phyloP scores from a whole-genome alignment of 805 yeast genomes.

The Wickerhamiella hasegawae region DNA sequence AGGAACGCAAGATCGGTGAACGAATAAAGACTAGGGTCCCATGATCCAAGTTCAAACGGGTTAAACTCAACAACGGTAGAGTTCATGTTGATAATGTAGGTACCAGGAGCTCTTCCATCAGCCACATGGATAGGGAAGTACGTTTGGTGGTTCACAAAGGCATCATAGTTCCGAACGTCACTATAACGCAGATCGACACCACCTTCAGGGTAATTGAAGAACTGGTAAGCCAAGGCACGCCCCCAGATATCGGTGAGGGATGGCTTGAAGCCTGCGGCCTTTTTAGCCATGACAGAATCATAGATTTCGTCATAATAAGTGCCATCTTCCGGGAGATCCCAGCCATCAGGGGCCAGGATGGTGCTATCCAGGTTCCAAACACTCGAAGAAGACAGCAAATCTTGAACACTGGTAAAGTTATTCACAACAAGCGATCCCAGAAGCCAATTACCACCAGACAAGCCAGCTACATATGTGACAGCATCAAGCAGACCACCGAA shows the following conservation, averaged over 20 bases:
- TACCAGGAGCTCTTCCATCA: conserved; percentile 23
- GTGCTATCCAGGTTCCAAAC: conserved; percentile 2
- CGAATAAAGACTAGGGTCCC: conserved; percentile 49
- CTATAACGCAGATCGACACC: conserved; percentile 44
- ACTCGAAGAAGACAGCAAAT: background rate
- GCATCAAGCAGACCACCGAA: conserved; percentile 38
- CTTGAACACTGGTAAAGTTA: conserved; percentile 15
- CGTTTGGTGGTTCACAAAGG: conserved; percentile 40
- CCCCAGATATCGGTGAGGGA: conserved; percentile 63
- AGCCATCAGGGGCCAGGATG: conserved; percentile 1
- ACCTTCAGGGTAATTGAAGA: conserved; percentile 40
- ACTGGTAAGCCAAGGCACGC: conserved; percentile 44
- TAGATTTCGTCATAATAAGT: conserved; percentile 18
- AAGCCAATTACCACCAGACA: conserved; percentile 60
- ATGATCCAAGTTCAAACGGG: conserved; percentile 57
- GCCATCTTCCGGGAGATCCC: conserved; percentile 35
- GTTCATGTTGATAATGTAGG: conserved; percentile 31
- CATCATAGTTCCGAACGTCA: conserved; percentile 37
- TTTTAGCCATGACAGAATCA: conserved; percentile 18
- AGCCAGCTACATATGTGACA: conserved; percentile 39
- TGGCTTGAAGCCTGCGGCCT: conserved; percentile 43
- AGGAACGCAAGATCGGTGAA: conserved; percentile 48
- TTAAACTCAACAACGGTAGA: conserved; percentile 30
- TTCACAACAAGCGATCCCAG: conserved; percentile 30
- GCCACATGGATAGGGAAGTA: conserved; percentile 41